These are phyloP conservation scores for Noccaea caerulescens DNA, from an alignment of 345 rosid species.

Conservation along the genomic window DNA sequence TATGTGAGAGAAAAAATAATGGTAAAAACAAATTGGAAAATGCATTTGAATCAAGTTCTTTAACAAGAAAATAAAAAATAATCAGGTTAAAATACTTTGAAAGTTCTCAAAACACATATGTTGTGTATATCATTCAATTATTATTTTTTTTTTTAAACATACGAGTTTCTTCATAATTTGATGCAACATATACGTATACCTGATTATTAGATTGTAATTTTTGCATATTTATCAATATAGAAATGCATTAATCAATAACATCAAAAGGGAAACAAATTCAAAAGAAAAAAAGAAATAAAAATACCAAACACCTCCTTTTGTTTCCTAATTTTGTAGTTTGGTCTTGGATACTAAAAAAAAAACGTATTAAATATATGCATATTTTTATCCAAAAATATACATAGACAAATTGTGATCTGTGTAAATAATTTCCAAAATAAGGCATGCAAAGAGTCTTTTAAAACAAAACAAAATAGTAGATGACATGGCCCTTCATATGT, in stretches of 20 bases:
- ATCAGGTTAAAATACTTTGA: not conserved
- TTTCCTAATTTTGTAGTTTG: not conserved
- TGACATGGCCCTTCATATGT: not conserved
- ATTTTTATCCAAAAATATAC: not conserved
- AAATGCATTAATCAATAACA: not conserved
- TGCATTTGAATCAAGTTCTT: not conserved
- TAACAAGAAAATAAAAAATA: too few species aligned
- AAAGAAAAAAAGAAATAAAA: not conserved
- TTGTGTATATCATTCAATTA: not conserved
- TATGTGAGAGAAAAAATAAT: not conserved
- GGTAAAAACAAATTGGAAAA: not conserved
- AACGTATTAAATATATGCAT: not conserved
- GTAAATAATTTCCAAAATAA: not conserved
- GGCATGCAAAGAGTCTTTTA: conserved; percentile 7
- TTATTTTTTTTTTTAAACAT: too few species aligned
- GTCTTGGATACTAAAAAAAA: not conserved
- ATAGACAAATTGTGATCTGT: not conserved
- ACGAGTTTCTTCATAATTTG: not conserved
- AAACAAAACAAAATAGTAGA: not conserved
- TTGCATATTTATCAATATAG: not conserved
- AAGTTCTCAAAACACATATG: not conserved
- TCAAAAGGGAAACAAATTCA: not conserved
- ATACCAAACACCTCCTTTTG: not conserved
- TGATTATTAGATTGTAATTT: not conserved
- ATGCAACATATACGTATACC: too few species aligned